Evolutionary conservation across 345 rosid species (phyloP), one percentile per base, ranked within the genome.

Genomic region (Nephelium lappaceum): DNA sequence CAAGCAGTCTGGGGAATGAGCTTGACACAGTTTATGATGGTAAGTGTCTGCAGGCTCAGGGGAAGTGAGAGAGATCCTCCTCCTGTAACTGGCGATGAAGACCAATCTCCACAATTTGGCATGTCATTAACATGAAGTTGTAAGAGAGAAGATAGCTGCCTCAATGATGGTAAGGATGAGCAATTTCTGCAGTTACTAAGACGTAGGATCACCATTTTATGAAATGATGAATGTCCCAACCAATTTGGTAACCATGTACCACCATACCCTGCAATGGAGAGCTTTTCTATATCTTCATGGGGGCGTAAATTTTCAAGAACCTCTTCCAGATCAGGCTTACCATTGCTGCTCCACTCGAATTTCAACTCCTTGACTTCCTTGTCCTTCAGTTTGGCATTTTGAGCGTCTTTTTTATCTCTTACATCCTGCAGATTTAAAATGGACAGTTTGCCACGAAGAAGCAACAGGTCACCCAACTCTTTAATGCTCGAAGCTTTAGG

Each of bases 131-230:
- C 80, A 66, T 47, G 24, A 27, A 87, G 87, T 18, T 84, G 74
- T 79, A 73, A 71, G 27, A 87, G 87, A 73, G 81, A 76, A 24
- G 86, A 64, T 49, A 87, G 78, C 65, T 78, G 84, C 49, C 89
- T 87, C 3, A 87, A 51, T 43, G 83, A 75, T 31, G 89, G 87
- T 79, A 84, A 81, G 18, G 78, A 80, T 51, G 72, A 49, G 72
- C 89, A 83, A 68, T 83, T 80, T 69, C 55, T 70, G 77, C 84
- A 84, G 6, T 81, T 80, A 16, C 23, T 78, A 67, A 87, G 74
- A 61, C 55, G 65, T 47, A 74, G 75, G 21, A 74, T 57, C 11
- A 41, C 71, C 4, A 81, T 38, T 49, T 81, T 81, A 6, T 84
- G 62, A 51, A 78, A 84, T 1, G 70, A 72, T 45, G 81, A 19